Conservation (phyloP, 495 filamentous ascomycete genomes). For the Penicillium subrubescens region DNA sequence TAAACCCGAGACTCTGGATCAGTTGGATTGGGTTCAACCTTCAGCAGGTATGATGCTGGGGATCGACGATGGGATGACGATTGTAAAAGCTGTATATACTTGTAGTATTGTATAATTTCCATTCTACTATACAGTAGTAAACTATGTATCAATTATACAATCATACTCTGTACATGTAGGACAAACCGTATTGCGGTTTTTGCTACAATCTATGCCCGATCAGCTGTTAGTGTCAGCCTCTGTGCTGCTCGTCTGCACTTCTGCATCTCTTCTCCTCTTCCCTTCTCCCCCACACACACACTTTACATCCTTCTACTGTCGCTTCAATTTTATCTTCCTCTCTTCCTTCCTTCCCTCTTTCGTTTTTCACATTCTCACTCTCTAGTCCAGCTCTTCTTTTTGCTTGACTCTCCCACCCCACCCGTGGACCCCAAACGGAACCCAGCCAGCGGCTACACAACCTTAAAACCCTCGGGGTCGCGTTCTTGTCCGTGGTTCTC, state of each 20-base stretch:
- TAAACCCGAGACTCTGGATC: constrained; percentile 6
- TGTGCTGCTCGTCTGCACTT: constrained; percentile 7
- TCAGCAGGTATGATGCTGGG: background rate
- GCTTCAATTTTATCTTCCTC: constrained; percentile 12
- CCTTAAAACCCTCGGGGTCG: constrained; percentile 13
- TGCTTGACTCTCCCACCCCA: background rate
- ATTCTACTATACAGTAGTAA: too few relatives aligned
- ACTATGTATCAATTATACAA: too few relatives aligned
- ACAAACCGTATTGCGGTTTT: background rate
- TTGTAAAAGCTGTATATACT: too few relatives aligned
- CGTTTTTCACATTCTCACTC: constrained; percentile 2
- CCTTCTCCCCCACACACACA: background rate
- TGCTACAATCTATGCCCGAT: background rate
- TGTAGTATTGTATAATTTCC: too few relatives aligned
- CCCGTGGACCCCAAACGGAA: constrained; percentile 11
- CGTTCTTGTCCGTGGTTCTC: constrained; percentile 8
- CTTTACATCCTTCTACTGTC: background rate
- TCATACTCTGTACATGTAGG: background rate
- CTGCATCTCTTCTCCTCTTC: constrained; percentile 1
- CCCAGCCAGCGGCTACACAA: constrained; percentile 16
- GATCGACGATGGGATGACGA: too few relatives aligned
- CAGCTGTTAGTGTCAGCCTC: background rate
- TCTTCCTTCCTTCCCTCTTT: constrained; percentile 11
- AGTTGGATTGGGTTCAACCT: background rate
- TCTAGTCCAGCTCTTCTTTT: constrained; percentile 4